Evolutionary conservation across 139 green algal genomes (phyloP), one percentile per base, ranked within the genome.

Genomic region (Chlorella ohadii): DNA sequence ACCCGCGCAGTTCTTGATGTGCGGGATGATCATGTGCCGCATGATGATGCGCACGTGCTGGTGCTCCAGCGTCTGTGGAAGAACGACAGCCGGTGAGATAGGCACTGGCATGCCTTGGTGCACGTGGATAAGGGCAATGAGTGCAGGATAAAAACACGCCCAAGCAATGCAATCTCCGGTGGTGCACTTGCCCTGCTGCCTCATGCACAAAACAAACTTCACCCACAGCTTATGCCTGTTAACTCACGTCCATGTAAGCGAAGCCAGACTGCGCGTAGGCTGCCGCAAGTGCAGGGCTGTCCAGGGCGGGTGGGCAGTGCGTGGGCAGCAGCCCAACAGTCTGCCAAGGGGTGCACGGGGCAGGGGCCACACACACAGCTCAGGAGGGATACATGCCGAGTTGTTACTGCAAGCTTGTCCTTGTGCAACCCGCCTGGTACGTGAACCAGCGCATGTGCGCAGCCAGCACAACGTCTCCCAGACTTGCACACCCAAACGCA

Each of bases 31-130:
- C 15, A 94, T 85, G 78, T 96, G 93, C 11, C 94, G 88, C 27
- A 94, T 38, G 41, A 96, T 84, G 44, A 96, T 85, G 57, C 89
- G 85, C 64, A 94, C 38, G 74, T 95, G 90, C 64, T 85, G 88
- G 56, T 88, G 74, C 65, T 93, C 84, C 76, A 95, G 84, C 28
- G 25, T 34, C 16, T 90, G 83, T n/a, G n/a, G n/a, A n/a, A n/a
- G n/a, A n/a, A n/a, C n/a, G n/a, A n/a, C n/a, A n/a, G n/a, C n/a
- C n/a, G n/a, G n/a, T n/a, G n/a, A n/a, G n/a, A n/a, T n/a, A n/a
- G n/a, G n/a, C n/a, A n/a, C n/a, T n/a, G n/a, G n/a, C n/a, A n/a
- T n/a, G n/a, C n/a, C n/a, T n/a, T n/a, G n/a, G n/a, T n/a, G n/a
- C n/a, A n/a, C n/a, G n/a, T n/a, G n/a, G n/a, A n/a, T n/a, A n/a